These are phyloP conservation scores for Mortierella sp. DNA, from an alignment of 371 early-diverging fungal genomes.

Conservation along the genomic window DNA sequence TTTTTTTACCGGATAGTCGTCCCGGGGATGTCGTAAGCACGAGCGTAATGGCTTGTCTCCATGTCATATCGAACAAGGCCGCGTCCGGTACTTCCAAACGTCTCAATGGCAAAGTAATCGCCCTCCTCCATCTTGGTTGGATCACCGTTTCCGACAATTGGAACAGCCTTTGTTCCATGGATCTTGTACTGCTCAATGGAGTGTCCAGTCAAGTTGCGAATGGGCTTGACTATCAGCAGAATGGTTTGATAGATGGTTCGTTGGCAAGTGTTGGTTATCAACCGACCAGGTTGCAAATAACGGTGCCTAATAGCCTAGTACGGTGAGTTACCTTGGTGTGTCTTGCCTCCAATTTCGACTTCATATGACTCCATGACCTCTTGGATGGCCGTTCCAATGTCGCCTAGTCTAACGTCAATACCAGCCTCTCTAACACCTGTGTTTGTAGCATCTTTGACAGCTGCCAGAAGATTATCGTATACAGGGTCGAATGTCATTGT, in stretches of 20 bases:
- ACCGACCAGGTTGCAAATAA: no score
- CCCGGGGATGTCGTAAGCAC: conserved; percentile 66
- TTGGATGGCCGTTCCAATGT: conserved; percentile 98
- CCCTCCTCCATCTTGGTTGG: conserved; percentile 97
- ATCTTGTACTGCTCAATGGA: conserved; percentile 95
- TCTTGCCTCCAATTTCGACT: conserved; percentile 94
- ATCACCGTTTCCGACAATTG: conserved; percentile 91
- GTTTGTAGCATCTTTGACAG: conserved; percentile 98
- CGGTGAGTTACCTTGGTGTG: conserved; percentile 65
- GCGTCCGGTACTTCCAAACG: conserved; percentile 98
- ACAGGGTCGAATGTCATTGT: conserved; percentile 96
- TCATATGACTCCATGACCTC: conserved; percentile 99
- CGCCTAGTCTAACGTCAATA: conserved; percentile 96
- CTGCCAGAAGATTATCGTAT: conserved; percentile 89
- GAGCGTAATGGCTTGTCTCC: conserved; percentile 96
- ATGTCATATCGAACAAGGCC: conserved; percentile 93
- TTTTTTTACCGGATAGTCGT: conserved; percentile 60
- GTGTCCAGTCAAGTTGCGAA: conserved; percentile 98
- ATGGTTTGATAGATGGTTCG: no score
- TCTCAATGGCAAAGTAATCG: conserved; percentile 98
- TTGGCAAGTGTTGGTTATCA: no score
- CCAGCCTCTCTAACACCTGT: conserved; percentile 96
- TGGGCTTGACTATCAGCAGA: conserved; percentile 93
- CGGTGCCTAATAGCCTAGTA: neutral
- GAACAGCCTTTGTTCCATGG: conserved; percentile 98